Evolutionary conservation across 169 alveolate genomes (phyloP), one percentile per base, ranked within the genome.

Genomic region (Plasmodium sp.): DNA sequence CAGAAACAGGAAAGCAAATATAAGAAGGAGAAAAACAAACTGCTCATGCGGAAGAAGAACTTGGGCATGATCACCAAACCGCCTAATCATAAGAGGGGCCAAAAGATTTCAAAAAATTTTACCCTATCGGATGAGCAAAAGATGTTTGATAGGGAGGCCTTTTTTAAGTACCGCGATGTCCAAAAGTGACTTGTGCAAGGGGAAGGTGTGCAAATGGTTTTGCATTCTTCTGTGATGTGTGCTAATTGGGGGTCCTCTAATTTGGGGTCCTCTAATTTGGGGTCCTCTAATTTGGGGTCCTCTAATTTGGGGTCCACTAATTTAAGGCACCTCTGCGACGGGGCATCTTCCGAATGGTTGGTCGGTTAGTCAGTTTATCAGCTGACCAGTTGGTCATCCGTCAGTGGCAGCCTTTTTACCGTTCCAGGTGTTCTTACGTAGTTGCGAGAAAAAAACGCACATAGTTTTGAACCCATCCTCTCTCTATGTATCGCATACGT

Each of bases 141-240:
- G 74, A 90, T 90, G 43, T 90, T 90, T 90, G 94, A 90, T 81
- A 90, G 94, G 83, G 94, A 90, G 27, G 94, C 94, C 31, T 90
- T 90, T 34, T 90, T 90, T 36, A 90, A 90, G 83, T 90, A 90
- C 81, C 91, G 94, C 27, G 94, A 90, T 45, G 84, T 81, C 43
- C 84, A 90, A 81, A 90, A 90, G 82, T 90, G 91, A 85, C 45
- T 45, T 33, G 41, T 51, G 4, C 36, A 34, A 6, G 12, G 77
- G 33, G 77, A 9, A 31, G 33, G 36, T 67, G 36, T 67, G 77
- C 3, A 67, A 67, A 67, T 18, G 12, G 33, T 67, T 67, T 67
- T 22, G 16, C 36, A 67, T 67, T 67, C 3, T 67, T 67, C 36
- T 67, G 16, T 16, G 18, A 27, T 18, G 27, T 18, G n/a, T 67